phyloP scores from a whole-genome alignment of 2,329 filamentous ascomycete genomes.

The Clonostachys sp. region DNA sequence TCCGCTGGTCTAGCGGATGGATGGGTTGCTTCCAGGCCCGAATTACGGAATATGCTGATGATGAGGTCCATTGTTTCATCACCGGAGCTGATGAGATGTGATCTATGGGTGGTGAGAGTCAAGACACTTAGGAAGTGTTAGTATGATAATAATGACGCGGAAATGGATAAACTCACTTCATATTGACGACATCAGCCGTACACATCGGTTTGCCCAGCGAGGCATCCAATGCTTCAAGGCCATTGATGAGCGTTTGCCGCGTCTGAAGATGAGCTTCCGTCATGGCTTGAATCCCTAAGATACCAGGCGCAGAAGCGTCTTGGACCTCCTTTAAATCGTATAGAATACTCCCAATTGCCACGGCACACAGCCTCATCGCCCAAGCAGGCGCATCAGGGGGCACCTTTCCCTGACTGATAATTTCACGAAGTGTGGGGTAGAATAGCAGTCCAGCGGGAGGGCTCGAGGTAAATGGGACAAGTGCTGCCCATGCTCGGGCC shows the following conservation, averaged over 20 bases:
- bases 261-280: neutral
- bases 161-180: neutral
- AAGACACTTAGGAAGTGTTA: conserved; percentile 10
- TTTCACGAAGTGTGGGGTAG: neutral
- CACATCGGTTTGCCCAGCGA: neutral
- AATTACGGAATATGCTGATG: conserved; percentile 18
- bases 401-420: conserved; percentile 3
- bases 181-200: neutral
- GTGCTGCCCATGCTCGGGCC: conserved; percentile 15
- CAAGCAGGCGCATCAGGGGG: conserved; percentile 11
- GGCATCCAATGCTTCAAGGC: neutral
- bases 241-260: neutral
- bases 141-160: neutral
- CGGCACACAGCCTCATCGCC: conserved; percentile 18
- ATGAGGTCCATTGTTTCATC: conserved; percentile 19
- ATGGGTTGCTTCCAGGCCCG: conserved; percentile 8
- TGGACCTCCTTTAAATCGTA: conserved; percentile 21
- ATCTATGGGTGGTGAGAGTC: conserved; percentile 18
- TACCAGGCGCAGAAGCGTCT: conserved; percentile 13
- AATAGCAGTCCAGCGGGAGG: conserved; percentile 7
- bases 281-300: conserved; percentile 11
- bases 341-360: conserved; percentile 19
- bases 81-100: conserved; percentile 14
- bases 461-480: neutral
- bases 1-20: conserved; percentile 9